Conservation (phyloP, 2,329 filamentous ascomycete species). For the Colletotrichum filicis region DNA sequence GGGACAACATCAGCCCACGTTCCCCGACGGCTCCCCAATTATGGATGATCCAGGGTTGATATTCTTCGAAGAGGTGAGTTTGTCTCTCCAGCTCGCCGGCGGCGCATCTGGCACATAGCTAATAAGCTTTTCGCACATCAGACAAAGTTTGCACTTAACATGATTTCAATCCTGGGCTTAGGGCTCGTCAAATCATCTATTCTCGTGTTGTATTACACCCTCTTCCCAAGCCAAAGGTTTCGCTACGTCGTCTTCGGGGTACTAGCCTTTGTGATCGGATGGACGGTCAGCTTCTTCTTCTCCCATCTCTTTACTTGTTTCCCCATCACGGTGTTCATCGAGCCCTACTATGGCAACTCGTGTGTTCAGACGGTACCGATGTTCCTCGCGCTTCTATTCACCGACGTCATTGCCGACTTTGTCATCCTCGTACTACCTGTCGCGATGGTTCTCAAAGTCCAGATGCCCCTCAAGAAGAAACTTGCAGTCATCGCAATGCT, state of each 20-base stretch:
- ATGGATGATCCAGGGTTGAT: constrained; percentile 33
- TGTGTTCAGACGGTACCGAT: constrained; percentile 38
- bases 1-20: constrained; percentile 30
- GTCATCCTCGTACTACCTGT: constrained; percentile 41
- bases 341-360: constrained; percentile 39
- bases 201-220: constrained; percentile 46
- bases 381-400: constrained; percentile 39
- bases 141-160: constrained; percentile 32
- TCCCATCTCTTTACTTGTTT: constrained; percentile 41
- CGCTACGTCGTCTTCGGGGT: constrained; percentile 41
- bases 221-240: constrained; percentile 43
- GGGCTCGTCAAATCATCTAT: constrained; percentile 47
- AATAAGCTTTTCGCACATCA: neutral
- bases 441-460: constrained; percentile 40
- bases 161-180: constrained; percentile 45
- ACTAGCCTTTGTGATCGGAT: constrained; percentile 38
- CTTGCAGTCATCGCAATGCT: constrained; percentile 42
- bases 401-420: constrained; percentile 40
- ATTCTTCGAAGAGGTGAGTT: constrained; percentile 28
- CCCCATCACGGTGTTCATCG: constrained; percentile 40
- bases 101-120: neutral
- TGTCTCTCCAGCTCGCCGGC: neutral
- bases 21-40: constrained; percentile 27
- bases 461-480: constrained; percentile 39
- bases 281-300: constrained; percentile 41